phyloP scores from a whole-genome alignment of 306 rosid species.

The Abrus precatorius region DNA sequence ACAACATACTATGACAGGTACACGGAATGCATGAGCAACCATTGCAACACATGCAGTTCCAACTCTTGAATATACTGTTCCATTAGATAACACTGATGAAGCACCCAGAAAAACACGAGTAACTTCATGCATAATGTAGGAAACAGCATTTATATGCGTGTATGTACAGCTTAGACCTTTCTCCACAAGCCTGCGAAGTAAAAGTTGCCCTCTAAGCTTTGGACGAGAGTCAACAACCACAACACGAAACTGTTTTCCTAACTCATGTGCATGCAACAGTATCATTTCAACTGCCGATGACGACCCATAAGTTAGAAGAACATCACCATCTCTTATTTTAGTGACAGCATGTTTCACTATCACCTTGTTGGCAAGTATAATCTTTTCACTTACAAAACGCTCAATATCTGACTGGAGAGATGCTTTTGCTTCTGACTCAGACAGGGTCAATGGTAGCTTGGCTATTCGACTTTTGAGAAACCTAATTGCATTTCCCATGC shows the following conservation, averaged over 20 bases:
- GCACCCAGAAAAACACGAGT: conserved; percentile 67
- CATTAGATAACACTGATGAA: conserved; percentile 63
- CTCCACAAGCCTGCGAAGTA: conserved; percentile 66
- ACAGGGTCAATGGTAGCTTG: conserved; percentile 60
- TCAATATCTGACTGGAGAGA: conserved; percentile 61
- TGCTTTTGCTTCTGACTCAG: conserved; percentile 66
- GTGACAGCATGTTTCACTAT: conserved; percentile 70
- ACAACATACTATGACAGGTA: conserved; percentile 70
- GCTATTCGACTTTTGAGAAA: conserved; percentile 68
- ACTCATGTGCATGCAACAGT: conserved; percentile 65
- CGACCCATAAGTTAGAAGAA: conserved; percentile 67
- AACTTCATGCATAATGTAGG: conserved; percentile 72
- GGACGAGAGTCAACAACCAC: conserved; percentile 73
- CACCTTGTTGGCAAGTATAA: conserved; percentile 66
- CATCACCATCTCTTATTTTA: conserved; percentile 71
- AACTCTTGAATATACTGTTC: conserved; percentile 71
- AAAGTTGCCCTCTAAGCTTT: conserved; percentile 60
- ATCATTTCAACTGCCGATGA: conserved; percentile 65
- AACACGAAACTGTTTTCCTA: conserved; percentile 67
- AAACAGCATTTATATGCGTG: conserved; percentile 67
- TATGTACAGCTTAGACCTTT: conserved; percentile 71
- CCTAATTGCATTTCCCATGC: conserved; percentile 77
- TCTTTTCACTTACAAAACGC: conserved; percentile 68
- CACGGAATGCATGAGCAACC: conserved; percentile 69
- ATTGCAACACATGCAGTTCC: conserved; percentile 72